Base-by-base conservation (phyloP, 1,284 basidiomycete species). In the Volvariella volvacea region DNA sequence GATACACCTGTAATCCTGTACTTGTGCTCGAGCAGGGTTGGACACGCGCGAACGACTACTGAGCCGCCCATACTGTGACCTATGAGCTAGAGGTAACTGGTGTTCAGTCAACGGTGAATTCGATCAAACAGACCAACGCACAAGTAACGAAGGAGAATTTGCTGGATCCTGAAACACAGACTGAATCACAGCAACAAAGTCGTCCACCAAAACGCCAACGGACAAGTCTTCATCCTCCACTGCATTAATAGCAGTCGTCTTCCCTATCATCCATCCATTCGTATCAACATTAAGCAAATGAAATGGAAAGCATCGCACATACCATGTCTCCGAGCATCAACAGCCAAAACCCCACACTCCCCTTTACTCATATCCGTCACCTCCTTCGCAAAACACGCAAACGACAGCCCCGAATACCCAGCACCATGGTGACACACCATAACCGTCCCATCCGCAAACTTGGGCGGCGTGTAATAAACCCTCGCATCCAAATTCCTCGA, bases 371-470 rank as follows among this genome's bases (percentile, higher is more conserved):
- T 53, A 34, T 69, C 72, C 9, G 62, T 66, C 2, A 98, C 69
- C 59, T 90, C 83, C 58, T 83, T 84, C 8, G 94, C 92, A 43
- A 94, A 73, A 53, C 82, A 83, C 0, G 96, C 94, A 61, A 93
- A 99, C 49, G 83, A 90, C 49, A 97, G 71, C 0, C 81, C 94
- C 0, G 84, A 84, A 57, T 91, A 92, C 2, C 96, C 95, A 1
- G 91, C 95, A 0, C 96, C 95, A 55, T 99, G 95, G 57, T 97
- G 93, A 61, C 90, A 90, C 2, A 98, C 73, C 57, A 98, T 78
- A 2, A 95, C 78, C 0, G 83, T 80, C 6, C 71, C 73, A 31
- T 70, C 70, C 33, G 59, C 57, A 42, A 58, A 68, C 54, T 68
- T 71, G 3, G 75, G 74, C 30, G 68, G 74, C 0, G 88, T 85